These are phyloP conservation scores for Thuja plicata DNA, from an alignment of 83 land plant species.

Conservation along the genomic window DNA sequence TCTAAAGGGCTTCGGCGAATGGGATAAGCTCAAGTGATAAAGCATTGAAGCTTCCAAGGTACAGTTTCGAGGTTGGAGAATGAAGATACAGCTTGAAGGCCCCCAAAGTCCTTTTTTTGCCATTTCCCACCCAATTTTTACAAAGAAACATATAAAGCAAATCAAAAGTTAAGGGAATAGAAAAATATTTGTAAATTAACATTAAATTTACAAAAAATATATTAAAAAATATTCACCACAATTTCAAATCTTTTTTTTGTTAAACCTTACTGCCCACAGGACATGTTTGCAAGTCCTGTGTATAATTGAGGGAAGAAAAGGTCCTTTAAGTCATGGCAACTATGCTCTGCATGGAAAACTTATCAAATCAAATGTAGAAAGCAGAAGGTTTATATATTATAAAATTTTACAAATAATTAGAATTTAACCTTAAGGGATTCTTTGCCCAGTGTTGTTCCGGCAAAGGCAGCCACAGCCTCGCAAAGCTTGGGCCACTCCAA, in stretches of 20 bases:
- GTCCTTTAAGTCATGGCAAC: not conserved
- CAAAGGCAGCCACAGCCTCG: constrained; percentile 56
- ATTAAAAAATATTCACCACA: too few species aligned
- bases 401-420: not conserved
- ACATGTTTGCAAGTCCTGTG: not conserved
- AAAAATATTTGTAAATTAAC: too few species aligned
- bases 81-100: not conserved
- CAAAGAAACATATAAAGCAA: too few species aligned
- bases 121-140: not conserved
- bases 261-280: too few species aligned
- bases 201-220: too few species aligned
- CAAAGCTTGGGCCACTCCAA: constrained; percentile 69
- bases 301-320: not conserved
- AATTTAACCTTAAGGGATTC: constrained; percentile 40
- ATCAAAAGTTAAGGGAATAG: not conserved
- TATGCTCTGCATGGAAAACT: not conserved
- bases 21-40: not conserved
- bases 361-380: not conserved
- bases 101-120: too few species aligned
- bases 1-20: not conserved
- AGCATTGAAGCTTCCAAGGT: not conserved
- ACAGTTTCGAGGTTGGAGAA: not conserved
- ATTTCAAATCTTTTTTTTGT: too few species aligned
- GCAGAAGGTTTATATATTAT: not conserved
- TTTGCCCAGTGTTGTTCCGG: constrained; percentile 47